A percentile compares a stretch with the other conserved stretches of the same genome.
phyloP scores from a whole-genome alignment of 108 stramenopile genomes.

The Conticribra weissflogii region DNA sequence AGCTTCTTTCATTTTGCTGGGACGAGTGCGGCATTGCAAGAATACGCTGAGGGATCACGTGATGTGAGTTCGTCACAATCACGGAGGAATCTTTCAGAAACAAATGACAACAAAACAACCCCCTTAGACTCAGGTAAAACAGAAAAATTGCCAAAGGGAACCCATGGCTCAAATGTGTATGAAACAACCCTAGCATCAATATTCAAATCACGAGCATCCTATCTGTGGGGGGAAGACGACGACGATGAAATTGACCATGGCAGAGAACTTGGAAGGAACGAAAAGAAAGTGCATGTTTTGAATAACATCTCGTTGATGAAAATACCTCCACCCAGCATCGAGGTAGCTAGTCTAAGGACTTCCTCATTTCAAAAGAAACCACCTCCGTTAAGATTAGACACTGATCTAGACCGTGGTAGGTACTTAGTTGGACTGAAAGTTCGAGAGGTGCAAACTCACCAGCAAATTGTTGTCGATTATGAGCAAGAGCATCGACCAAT shows the following conservation, averaged over 20 bases:
- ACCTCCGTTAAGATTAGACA: constrained; percentile 8
- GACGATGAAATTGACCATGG: neutral
- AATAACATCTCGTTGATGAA: too few species aligned
- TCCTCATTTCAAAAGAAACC: constrained; percentile 9
- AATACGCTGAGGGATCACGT: constrained; percentile 2
- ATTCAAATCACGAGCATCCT: constrained; percentile 17
- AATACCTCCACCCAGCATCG: too few species aligned
- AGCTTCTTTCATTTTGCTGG: constrained; percentile 35
- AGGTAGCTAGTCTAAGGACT: neutral
- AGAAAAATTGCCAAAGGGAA: neutral
- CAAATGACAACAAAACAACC: neutral
- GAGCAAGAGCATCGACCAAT: constrained; percentile 20
- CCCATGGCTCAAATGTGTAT: neutral
- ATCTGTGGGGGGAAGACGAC: neutral
- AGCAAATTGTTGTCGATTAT: constrained; percentile 47
- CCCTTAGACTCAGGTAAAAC: neutral
- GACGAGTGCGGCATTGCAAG: constrained; percentile 20
- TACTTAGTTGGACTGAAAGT: constrained; percentile 45
- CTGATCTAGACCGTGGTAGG: constrained; percentile 43
- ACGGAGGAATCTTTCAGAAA: neutral
- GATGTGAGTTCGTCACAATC: constrained; percentile 1
- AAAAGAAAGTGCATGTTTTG: constrained; percentile 4
- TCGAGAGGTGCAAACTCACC: constrained; percentile 36
- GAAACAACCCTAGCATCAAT: constrained; percentile 16
- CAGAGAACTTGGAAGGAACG: neutral